Base-by-base conservation (phyloP, 2,329 filamentous ascomycete species). In the Colletotrichum sp. region DNA sequence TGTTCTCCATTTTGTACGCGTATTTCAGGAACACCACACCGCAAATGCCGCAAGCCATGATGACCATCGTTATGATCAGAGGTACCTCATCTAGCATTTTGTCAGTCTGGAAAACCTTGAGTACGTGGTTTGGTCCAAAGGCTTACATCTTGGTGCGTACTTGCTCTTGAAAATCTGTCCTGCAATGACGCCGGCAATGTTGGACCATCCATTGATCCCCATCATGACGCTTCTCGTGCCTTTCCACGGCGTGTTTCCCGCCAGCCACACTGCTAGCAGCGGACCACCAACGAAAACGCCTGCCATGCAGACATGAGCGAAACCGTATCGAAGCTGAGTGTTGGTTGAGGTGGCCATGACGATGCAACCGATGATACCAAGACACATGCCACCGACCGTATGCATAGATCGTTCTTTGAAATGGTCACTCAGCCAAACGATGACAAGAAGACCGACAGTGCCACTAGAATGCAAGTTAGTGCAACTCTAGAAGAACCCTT, bases 151-250 rank as follows among this genome's bases (percentile, higher is more conserved):
- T n/a, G 78, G 78, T 21, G 73, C 71, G 32, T 79, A 79, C 48
- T 75, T 78, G 72, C 74, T 77, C 73, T 78, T 80, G 68, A 77
- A 80, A 8, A 80, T 76, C 77, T 80, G 78, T 6, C 78, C 78
- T 5, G 78, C 78, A 64, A 80, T 79, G 3, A 80, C 78, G 4
- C 78, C 79, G 7, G 79, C 79, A 10, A 80, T 36, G 26, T 80
- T 80, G 15, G 81, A 88, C 86, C 89, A 91, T 8, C 89, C 89
- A 75, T 91, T 90, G 74, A 91, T 86, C 2, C 89, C 89, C 7
- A 91, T 36, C 89, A 84, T 75, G 89, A 68, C 66, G 30, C 66
- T 68, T 30, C 66, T 59, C 2, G 52, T 90, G 9, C 89, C 89
- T 0, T 88, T 88, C 64, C 87, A 86, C 0, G 88, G 88, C 6